Base-by-base conservation (phyloP, 371 early-diverging fungal genomes). In the Lichtheimia hyalospora region DNA sequence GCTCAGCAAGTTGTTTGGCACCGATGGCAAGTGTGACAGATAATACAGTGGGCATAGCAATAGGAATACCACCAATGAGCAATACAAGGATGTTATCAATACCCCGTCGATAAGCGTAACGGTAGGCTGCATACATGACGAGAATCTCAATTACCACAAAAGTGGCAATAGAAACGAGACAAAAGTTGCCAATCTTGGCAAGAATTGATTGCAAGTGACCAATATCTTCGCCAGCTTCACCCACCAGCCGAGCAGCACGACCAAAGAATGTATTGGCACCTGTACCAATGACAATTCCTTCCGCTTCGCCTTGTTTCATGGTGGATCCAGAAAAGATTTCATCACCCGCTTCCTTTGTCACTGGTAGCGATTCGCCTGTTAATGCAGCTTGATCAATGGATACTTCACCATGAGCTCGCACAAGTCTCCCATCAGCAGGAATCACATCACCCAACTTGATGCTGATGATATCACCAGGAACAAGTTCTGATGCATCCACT, bases 1-100 rank as follows among this genome's bases (percentile, higher is more conserved):
- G 89, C 67, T 88, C 86, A 44, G 96, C 95, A 74, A 97, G 87
- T 83, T 92, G 89, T 70, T 92, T 89, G 69, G 96, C 92, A 68
- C 95, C 96, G 41, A 96, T 93, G 52, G 97, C 96, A 18, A 97
- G 85, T 15, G 96, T 94, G 49, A 96, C 95, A n/a, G 96, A 94
- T 65, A 96, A 84, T 42, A 88, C 90, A 58, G 93, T 91, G 52
- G 87, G 86, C 85, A 92, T 89, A 61, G 87, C 90, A 81, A 89
- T 87, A 63, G 90, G 90, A 28, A 89, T 89, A 79, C 88, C 89
- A 75, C 88, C 88, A 76, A 89, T 87, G 75, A 88, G 84, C 79
- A 89, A 85, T 71, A 85, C 88, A 56, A 89, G 79, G 54, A 88
- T 58, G 68, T 87, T 86, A 80, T 88, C 78, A 71, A 89, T 86